phyloP scores from a whole-genome alignment of 768 basidiomycete genomes.

The Mycena belliarum region DNA sequence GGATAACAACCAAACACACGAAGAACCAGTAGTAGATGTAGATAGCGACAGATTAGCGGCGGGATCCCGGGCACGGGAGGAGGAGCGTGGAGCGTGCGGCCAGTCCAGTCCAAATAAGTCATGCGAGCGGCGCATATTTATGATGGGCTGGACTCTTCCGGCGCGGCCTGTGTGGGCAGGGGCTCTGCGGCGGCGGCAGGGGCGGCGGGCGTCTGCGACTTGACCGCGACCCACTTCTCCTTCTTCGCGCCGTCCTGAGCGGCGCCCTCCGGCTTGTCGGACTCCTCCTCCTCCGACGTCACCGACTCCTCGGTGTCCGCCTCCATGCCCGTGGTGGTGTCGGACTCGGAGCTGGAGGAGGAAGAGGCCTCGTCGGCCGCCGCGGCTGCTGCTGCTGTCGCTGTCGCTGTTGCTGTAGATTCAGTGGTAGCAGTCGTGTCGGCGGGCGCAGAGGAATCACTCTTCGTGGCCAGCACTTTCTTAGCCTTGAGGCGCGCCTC shows the following conservation, averaged over 20 bases:
- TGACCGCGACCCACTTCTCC: constrained; percentile 82
- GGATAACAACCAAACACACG: constrained; percentile 22
- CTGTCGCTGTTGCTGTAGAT: constrained; percentile 30
- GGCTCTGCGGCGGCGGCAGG: constrained; percentile 17
- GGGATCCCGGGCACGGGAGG: constrained; percentile 18
- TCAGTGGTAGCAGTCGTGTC: constrained; percentile 36
- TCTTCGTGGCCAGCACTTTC: constrained; percentile 44
- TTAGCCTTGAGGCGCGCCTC: constrained; percentile 58
- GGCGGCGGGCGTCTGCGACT: constrained; percentile 39
- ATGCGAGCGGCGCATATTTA: constrained; percentile 3
- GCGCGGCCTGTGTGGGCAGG: background rate
- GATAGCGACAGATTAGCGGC: constrained; percentile 21
- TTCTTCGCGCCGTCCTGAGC: constrained; percentile 38
- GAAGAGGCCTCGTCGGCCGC: constrained; percentile 31
- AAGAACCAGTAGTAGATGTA: constrained; percentile 19
- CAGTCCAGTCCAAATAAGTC: constrained; percentile 17
- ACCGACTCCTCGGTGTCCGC: constrained; percentile 78
- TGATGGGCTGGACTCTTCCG: background rate
- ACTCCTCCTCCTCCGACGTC: constrained; percentile 75
- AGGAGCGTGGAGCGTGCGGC: constrained; percentile 17
- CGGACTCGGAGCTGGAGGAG: constrained; percentile 58
- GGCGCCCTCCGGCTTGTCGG: constrained; percentile 38
- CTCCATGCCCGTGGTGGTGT: constrained; percentile 57
- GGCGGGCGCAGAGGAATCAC: constrained; percentile 36
- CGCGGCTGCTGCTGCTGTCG: constrained; percentile 25